These are phyloP conservation scores for Phallus indusiatus DNA, from an alignment of 768 basidiomycete genomes.

Conservation along the genomic window DNA sequence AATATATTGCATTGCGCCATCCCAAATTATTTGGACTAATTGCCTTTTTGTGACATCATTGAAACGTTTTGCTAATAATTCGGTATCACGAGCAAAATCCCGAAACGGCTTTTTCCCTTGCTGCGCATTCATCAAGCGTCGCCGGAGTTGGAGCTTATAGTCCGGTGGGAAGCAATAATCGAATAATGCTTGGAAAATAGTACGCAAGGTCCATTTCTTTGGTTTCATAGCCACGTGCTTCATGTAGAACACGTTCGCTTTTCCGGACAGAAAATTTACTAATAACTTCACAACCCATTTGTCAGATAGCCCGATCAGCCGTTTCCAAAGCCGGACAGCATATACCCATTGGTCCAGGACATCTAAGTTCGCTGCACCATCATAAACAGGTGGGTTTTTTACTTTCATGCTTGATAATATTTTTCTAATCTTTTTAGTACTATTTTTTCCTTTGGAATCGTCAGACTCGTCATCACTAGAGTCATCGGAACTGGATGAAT, in stretches of 20 bases:
- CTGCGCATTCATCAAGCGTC: background rate
- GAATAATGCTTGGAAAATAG: background rate
- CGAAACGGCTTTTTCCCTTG: background rate
- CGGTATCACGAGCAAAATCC: background rate
- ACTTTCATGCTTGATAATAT: background rate
- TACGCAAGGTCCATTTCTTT: background rate
- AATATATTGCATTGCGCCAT: background rate
- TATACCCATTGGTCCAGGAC: background rate
- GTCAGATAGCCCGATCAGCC: background rate
- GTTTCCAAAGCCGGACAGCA: background rate
- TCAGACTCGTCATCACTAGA: background rate
- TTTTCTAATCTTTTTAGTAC: background rate
- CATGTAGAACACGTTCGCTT: background rate
- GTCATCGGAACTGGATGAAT: background rate
- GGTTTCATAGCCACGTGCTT: background rate
- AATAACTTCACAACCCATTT: background rate
- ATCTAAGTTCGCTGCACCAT: background rate
- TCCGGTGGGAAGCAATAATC: background rate
- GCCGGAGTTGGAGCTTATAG: background rate
- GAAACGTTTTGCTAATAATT: background rate
- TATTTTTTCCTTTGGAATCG: background rate
- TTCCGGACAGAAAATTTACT: background rate
- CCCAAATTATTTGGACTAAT: background rate
- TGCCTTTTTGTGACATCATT: background rate
- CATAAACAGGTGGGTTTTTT: background rate